Evolutionary conservation across 306 rosid genomes (phyloP).

Genomic region (Quercus alba): DNA sequence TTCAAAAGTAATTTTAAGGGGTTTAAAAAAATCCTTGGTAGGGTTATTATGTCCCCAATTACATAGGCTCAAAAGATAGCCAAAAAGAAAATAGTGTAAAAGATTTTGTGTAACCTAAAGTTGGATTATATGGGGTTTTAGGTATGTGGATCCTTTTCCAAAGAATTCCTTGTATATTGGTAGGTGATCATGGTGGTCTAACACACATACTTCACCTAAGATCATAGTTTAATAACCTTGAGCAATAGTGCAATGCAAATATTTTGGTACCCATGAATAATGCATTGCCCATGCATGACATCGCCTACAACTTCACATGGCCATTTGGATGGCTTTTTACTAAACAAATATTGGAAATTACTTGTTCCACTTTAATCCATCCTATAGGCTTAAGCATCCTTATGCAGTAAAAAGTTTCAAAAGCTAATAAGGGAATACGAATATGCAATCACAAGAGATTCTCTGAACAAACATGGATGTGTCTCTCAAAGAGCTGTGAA

Average conservation of each 20-base stretch:
- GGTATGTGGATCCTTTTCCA: slow-evolving; percentile 29
- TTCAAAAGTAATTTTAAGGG: slow-evolving; percentile 38
- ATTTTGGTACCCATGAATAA: slow-evolving; percentile 2
- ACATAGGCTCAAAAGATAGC: slow-evolving; percentile 31
- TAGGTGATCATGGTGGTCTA: neutral
- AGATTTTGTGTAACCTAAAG: slow-evolving; percentile 54
- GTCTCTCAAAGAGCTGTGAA: neutral
- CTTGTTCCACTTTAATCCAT: slow-evolving; percentile 19
- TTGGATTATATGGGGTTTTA: slow-evolving; percentile 49
- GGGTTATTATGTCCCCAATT: slow-evolving; percentile 62
- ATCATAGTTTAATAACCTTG: neutral
- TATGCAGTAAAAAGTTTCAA: neutral
- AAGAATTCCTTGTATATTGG: slow-evolving; percentile 19
- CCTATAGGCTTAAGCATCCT: neutral
- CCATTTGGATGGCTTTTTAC: slow-evolving; percentile 23
- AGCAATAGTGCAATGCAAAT: neutral
- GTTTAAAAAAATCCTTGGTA: slow-evolving; percentile 37
- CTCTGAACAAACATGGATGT: neutral
- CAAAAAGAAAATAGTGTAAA: slow-evolving; percentile 29
- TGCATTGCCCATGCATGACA: slow-evolving; percentile 10
- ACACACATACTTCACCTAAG: neutral
- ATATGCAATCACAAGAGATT: neutral
- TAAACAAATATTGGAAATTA: slow-evolving; percentile 12
- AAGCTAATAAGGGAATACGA: neutral
- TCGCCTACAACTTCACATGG: slow-evolving; percentile 27